phyloP scores from a whole-genome alignment of 140 eudicot species.

The Ambrosia hybrid region DNA sequence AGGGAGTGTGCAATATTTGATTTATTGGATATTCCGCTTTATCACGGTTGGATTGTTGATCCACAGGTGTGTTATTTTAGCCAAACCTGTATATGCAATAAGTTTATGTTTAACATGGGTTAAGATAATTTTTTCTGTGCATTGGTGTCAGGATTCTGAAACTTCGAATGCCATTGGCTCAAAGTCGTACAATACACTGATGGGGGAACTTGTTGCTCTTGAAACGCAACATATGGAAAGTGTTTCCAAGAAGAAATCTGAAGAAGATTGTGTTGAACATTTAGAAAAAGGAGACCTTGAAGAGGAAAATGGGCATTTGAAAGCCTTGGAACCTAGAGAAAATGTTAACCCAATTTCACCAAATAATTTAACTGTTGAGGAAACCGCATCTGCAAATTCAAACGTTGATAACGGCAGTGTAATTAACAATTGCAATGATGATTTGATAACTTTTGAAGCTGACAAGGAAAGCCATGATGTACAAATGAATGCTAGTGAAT shows the following conservation, averaged over 20 bases:
- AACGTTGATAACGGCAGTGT: conserved; percentile 24
- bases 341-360: conserved; percentile 29
- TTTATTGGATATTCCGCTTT: conserved; percentile 81
- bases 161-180: conserved; percentile 80
- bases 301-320: conserved; percentile 63
- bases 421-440: conserved; percentile 20
- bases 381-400: conserved; percentile 4
- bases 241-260: conserved; percentile 34
- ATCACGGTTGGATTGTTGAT: conserved; percentile 96
- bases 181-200: conserved; percentile 77
- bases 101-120: conserved; percentile 14
- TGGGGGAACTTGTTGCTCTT: conserved; percentile 83
- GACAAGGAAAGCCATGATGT: conserved; percentile 30
- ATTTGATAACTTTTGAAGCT: conserved; percentile 35
- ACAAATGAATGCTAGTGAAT: conserved; percentile 26
- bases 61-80: conserved; percentile 64
- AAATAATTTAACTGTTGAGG: conserved; percentile 24
- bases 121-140: conserved; percentile 7
- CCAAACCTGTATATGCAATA: not conserved
- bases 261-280: conserved; percentile 45
- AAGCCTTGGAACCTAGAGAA: conserved; percentile 38
- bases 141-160: conserved; percentile 60
- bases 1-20: conserved; percentile 89
- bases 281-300: conserved; percentile 41
- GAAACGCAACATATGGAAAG: conserved; percentile 52